These are phyloP conservation scores for Salvia splendens DNA, from an alignment of 257 asterid genomes.

Conservation along the genomic window DNA sequence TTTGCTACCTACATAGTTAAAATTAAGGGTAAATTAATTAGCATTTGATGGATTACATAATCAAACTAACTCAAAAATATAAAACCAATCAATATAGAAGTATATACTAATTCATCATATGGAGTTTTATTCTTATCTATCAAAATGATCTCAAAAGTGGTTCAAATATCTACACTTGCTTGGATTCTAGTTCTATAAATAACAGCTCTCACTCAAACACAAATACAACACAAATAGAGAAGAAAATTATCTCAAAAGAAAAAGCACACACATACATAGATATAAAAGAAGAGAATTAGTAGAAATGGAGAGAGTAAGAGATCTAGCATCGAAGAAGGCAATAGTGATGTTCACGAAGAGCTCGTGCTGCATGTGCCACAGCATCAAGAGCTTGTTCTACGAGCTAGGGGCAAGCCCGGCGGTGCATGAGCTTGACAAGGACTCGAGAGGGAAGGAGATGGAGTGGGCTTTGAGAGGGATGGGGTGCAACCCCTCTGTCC, in stretches of 20 bases:
- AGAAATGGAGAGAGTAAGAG: constrained; percentile 59
- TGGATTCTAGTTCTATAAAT: constrained; percentile 48
- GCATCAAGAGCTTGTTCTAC: constrained; percentile 72
- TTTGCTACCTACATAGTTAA: too few species aligned
- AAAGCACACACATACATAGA: background rate
- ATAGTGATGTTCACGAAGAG: constrained; percentile 84
- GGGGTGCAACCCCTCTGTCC: constrained; percentile 75
- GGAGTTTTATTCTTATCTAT: too few species aligned
- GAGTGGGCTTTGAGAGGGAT: constrained; percentile 57
- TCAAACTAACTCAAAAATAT: too few species aligned
- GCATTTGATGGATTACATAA: too few species aligned
- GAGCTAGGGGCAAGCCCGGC: constrained; percentile 82
- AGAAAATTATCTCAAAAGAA: background rate
- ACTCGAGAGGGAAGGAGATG: constrained; percentile 58
- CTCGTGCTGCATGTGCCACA: constrained; percentile 88
- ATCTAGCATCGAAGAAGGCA: constrained; percentile 68
- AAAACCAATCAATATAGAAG: too few species aligned
- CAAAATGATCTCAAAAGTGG: too few species aligned
- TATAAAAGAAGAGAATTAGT: background rate
- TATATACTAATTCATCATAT: too few species aligned
- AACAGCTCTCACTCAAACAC: constrained; percentile 28
- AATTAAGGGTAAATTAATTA: too few species aligned
- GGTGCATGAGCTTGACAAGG: constrained; percentile 69
- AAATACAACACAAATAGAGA: background rate
- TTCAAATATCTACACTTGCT: too few species aligned